These are phyloP conservation scores for Penicillium sp. DNA, from an alignment of 2,329 filamentous ascomycete genomes.

Conservation along the genomic window DNA sequence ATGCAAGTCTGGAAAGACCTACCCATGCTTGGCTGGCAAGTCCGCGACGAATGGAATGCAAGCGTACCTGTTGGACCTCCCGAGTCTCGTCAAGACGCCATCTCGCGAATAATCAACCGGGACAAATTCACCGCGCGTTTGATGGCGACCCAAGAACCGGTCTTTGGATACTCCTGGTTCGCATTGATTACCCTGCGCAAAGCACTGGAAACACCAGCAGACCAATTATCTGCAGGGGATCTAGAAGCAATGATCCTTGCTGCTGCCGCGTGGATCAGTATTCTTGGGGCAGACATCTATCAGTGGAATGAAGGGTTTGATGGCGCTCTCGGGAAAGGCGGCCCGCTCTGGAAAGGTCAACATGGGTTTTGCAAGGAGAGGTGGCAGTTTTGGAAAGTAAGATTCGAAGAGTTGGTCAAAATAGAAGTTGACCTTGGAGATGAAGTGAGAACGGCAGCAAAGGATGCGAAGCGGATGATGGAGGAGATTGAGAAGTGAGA, in stretches of 20 bases:
- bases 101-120: background rate
- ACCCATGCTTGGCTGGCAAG: constrained; percentile 11
- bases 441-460: background rate
- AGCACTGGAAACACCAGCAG: background rate
- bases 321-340: background rate
- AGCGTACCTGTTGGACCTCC: background rate
- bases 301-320: background rate
- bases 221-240: background rate
- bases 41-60: constrained; percentile 12
- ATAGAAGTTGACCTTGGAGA: background rate
- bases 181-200: background rate
- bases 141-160: background rate
- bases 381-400: constrained; percentile 1
- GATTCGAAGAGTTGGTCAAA: background rate
- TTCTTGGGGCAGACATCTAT: background rate
- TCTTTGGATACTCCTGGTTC: constrained; percentile 3
- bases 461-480: background rate
- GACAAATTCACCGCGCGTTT: background rate
- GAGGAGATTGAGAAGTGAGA: background rate
- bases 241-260: background rate
- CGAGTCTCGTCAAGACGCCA: background rate
- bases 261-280: constrained; percentile 1
- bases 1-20: constrained; percentile 15
- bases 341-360: background rate
- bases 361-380: constrained; percentile 1